Conservation (phyloP, 148 eudicot species). For the Chenopodium formosanum region DNA sequence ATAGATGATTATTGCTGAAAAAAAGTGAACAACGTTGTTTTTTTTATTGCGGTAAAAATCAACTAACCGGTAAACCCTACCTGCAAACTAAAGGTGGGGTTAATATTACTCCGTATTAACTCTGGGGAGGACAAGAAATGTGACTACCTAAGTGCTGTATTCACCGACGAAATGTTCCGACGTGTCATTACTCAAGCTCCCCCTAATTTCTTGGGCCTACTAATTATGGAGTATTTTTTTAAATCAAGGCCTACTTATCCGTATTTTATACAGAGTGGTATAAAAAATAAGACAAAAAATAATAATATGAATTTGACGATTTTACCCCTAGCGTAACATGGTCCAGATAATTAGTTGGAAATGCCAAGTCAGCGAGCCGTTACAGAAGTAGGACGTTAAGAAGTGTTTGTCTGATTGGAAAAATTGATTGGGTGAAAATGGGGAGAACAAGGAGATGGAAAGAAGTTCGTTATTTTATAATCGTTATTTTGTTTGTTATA, state of each 20-base stretch:
- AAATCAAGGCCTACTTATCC: neutral
- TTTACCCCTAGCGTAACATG: too few relatives aligned
- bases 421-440: neutral
- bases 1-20: neutral
- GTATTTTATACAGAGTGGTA: neutral
- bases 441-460: neutral
- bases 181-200: neutral
- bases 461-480: neutral
- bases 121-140: neutral
- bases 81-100: neutral
- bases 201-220: neutral
- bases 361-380: constrained; percentile 37
- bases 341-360: neutral
- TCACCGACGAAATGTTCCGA: constrained; percentile 18
- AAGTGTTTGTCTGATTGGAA: constrained; percentile 25
- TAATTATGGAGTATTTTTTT: too few relatives aligned
- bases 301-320: too few relatives aligned
- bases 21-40: neutral
- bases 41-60: too few relatives aligned
- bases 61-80: neutral
- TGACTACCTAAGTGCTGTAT: neutral
- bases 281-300: too few relatives aligned
- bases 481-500: constrained; percentile 6
- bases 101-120: too few relatives aligned
- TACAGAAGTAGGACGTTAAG: constrained; percentile 7